phyloP scores from a whole-genome alignment of 2,329 filamentous ascomycete species.

The Claviceps quebecensis region DNA sequence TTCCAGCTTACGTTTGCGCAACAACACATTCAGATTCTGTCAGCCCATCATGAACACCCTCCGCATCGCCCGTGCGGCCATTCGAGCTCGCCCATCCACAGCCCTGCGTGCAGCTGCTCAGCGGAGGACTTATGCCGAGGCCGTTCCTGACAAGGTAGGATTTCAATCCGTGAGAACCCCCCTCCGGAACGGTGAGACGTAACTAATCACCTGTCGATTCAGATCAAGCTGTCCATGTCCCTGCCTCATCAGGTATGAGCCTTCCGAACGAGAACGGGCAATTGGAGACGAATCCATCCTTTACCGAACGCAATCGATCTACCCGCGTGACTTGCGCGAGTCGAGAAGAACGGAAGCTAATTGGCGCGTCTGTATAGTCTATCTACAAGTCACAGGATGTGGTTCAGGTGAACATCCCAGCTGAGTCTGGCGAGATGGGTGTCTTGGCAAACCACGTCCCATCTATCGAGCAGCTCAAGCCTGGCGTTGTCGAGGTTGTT shows the following conservation, averaged over 20 bases:
- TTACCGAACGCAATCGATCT: constrained; percentile 15
- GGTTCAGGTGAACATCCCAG: constrained; percentile 97
- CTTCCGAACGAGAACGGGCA: constrained; percentile 8
- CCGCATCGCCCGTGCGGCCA: constrained; percentile 79
- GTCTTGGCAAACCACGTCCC: constrained; percentile 98
- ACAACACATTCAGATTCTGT: constrained; percentile 32
- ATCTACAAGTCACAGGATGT: constrained; percentile 55
- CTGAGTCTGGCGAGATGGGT: constrained; percentile 98
- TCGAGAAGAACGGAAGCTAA: constrained; percentile 25
- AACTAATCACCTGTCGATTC: constrained; percentile 13
- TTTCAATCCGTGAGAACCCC: constrained; percentile 10
- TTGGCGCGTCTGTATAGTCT: constrained; percentile 43
- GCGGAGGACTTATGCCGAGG: constrained; percentile 84
- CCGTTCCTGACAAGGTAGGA: constrained; percentile 65
- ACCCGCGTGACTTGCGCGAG: constrained; percentile 6
- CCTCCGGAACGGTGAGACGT: constrained; percentile 5
- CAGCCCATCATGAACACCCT: constrained; percentile 75
- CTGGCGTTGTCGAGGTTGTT: constrained; percentile 85
- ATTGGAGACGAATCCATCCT: constrained; percentile 4
- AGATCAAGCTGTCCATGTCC: constrained; percentile 95
- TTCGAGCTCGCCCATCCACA: constrained; percentile 61
- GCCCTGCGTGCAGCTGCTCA: constrained; percentile 62
- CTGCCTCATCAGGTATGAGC: constrained; percentile 91
- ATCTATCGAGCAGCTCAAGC: constrained; percentile 97
- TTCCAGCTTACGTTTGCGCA: constrained; percentile 28